Conservation (phyloP, 768 basidiomycete genomes). For the Sutorius australiensis region DNA sequence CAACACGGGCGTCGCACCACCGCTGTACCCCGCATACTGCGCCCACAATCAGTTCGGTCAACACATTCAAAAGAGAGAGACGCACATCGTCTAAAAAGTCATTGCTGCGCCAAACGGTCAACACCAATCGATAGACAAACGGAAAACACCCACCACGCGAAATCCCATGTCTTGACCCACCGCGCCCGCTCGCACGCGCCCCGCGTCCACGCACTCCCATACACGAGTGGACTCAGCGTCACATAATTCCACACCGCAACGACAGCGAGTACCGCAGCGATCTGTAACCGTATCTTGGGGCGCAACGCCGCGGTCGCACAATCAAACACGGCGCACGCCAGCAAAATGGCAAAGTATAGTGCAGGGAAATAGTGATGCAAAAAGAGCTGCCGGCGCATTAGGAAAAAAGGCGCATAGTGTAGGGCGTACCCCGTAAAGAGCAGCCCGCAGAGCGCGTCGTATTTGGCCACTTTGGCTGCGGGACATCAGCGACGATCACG, state of each 20-base stretch:
- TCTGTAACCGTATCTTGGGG: conserved; percentile 74
- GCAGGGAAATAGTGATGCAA: conserved; percentile 98
- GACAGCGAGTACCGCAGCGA: conserved; percentile 70
- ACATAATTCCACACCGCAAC: conserved; percentile 75
- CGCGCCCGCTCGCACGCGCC: conserved; percentile 63
- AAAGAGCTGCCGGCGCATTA: conserved; percentile 97
- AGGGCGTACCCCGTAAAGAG: conserved; percentile 87
- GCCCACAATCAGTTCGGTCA: background rate
- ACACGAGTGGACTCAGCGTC: conserved; percentile 76
- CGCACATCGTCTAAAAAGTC: conserved; percentile 69
- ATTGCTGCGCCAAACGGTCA: conserved; percentile 37
- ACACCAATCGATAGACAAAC: background rate
- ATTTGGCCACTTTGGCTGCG: conserved; percentile 84
- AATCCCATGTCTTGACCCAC: conserved; percentile 96
- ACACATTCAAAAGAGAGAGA: background rate
- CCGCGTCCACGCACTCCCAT: conserved; percentile 87
- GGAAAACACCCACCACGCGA: conserved; percentile 61
- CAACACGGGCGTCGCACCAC: background rate
- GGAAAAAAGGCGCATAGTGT: conserved; percentile 96
- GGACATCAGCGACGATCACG: background rate
- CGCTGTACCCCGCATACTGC: conserved; percentile 58
- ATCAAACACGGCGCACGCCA: conserved; percentile 78
- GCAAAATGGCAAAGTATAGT: conserved; percentile 86
- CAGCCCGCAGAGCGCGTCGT: conserved; percentile 88
- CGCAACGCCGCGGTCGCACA: conserved; percentile 74